Percentiles rank a stretch among this genome's conserved stretches.
phyloP scores from a whole-genome alignment of 208 protist genomes.

The Pavlovales sp. region DNA sequence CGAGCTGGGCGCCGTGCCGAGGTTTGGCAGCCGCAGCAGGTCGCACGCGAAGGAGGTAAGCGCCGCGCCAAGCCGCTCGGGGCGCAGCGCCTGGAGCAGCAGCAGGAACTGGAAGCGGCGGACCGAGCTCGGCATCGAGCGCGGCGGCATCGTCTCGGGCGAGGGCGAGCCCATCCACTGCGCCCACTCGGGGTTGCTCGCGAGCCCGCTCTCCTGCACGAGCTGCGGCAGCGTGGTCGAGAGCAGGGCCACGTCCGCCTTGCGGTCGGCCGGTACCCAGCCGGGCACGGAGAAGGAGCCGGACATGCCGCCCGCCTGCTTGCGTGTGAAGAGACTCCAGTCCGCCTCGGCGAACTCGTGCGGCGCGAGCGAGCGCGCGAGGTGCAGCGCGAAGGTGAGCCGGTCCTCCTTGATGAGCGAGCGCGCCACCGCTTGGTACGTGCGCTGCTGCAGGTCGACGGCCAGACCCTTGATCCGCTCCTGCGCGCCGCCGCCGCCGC shows the following conservation, averaged over 20 bases:
- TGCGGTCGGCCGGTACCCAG: conserved; percentile 78
- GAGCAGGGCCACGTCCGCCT: conserved; percentile 73
- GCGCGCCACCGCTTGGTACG: conserved; percentile 74
- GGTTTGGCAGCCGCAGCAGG: conserved; percentile 6
- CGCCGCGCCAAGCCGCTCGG: conserved; percentile 60
- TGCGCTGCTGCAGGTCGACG: conserved; percentile 72
- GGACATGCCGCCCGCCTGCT: conserved; percentile 59
- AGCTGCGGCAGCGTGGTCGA: conserved; percentile 39
- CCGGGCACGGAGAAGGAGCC: conserved; percentile 77
- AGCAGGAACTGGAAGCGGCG: conserved; percentile 60
- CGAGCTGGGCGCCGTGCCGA: conserved; percentile 4
- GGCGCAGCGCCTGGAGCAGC: conserved; percentile 60
- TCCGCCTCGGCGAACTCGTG: conserved; percentile 72
- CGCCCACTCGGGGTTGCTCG: conserved; percentile 71
- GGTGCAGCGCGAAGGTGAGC: conserved; percentile 86
- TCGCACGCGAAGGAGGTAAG: conserved; percentile 44
- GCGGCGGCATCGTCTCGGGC: conserved; percentile 78
- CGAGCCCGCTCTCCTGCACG: not conserved
- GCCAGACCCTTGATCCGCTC: conserved; percentile 59
- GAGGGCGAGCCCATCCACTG: conserved; percentile 77
- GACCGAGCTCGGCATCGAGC: conserved; percentile 56
- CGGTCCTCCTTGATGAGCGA: conserved; percentile 91
- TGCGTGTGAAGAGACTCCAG: conserved; percentile 84
- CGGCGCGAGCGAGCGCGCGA: conserved; percentile 74
- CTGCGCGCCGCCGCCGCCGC: not conserved